Evolutionary conservation across 331 rosid species (phyloP).

Genomic region (Quercus lobata): DNA sequence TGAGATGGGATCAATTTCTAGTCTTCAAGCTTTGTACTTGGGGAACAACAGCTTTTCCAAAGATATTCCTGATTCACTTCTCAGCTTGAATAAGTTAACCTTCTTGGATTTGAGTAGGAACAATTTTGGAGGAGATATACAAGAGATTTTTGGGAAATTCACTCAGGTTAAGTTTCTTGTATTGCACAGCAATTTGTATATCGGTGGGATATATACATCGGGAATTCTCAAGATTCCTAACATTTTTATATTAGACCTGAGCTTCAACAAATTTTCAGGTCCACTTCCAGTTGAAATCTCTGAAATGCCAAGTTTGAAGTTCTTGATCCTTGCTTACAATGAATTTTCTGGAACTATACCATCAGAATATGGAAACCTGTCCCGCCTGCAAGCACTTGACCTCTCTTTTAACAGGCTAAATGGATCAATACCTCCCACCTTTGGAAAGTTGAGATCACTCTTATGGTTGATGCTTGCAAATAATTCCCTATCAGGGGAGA

Average conservation of each 20-base stretch:
- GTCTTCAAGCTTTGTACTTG: constrained; percentile 54
- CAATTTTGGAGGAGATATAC: constrained; percentile 57
- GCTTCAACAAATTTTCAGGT: constrained; percentile 72
- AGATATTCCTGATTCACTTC: constrained; percentile 54
- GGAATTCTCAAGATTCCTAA: constrained; percentile 67
- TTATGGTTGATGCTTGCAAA: constrained; percentile 92
- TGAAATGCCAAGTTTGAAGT: constrained; percentile 49
- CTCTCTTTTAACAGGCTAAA: constrained; percentile 62
- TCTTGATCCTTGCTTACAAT: constrained; percentile 64
- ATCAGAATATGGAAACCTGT: constrained; percentile 47
- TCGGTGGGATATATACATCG: constrained; percentile 59
- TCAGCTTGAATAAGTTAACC: constrained; percentile 45
- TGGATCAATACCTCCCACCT: constrained; percentile 68
- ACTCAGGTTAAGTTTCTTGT: constrained; percentile 61
- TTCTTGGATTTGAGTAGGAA: constrained; percentile 93
- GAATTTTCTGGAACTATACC: constrained; percentile 73
- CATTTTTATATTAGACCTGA: constrained; percentile 54
- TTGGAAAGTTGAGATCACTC: constrained; percentile 75
- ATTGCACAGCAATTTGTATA: constrained; percentile 63
- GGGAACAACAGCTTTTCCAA: constrained; percentile 70
- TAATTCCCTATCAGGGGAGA: constrained; percentile 58
- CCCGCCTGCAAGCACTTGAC: constrained; percentile 76
- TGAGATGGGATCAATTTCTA: constrained; percentile 56
- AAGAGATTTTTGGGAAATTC: constrained; percentile 63
- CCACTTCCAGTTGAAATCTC: constrained; percentile 78